Evolutionary conservation across 352 stramenopile genomes (phyloP), one percentile per base, ranked within the genome.

Genomic region (Phytophthora aleatoria): DNA sequence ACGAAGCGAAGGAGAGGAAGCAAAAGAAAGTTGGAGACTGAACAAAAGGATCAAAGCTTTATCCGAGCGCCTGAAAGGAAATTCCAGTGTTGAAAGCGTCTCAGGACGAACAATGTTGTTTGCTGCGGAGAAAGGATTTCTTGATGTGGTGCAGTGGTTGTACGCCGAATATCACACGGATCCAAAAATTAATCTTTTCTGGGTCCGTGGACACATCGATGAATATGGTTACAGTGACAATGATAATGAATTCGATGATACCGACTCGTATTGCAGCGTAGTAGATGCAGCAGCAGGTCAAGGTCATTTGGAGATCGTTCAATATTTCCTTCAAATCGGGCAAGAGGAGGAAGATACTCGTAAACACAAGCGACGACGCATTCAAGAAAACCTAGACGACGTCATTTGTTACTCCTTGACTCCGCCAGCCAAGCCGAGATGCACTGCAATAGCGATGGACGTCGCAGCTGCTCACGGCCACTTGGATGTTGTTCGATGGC

Each of bases 71-170:
- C 24, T 68, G 27, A 41, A n/a, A 41, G 12, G 11, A n/a, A 13
- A 45, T 0, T n/a, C 35, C 12, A 50, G 49, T 11, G 53, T 42
- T 24, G 27, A 56, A 35, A 36, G 9, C 13, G 30, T 68, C 2
- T 57, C 61, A 0, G 54, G 47, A 11, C 24, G 52, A 41, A 69
- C 61, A 16, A 63, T 69, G 61, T 8, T 57, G 10, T 16, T 51
- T 27, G 61, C 61, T 49, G 52, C 53, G n/a, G 33, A 53, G 53
- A 56, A 47, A 27, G 61, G 61, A 1, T 63, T 69, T 13, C 13
- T 69, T 20, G 47, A 63, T 16, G 53, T 69, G 20, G 47, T 69
- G 3, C 41, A 59, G 31, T 69, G 61, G 61, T 15, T 69, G 10
- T 69, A 58, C 39, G 20, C 9, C 9, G 61, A 69, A n/a, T 67